These are phyloP conservation scores for Akanthomyces uredinophilus DNA, from an alignment of 2,329 filamentous ascomycete species.

Conservation along the genomic window DNA sequence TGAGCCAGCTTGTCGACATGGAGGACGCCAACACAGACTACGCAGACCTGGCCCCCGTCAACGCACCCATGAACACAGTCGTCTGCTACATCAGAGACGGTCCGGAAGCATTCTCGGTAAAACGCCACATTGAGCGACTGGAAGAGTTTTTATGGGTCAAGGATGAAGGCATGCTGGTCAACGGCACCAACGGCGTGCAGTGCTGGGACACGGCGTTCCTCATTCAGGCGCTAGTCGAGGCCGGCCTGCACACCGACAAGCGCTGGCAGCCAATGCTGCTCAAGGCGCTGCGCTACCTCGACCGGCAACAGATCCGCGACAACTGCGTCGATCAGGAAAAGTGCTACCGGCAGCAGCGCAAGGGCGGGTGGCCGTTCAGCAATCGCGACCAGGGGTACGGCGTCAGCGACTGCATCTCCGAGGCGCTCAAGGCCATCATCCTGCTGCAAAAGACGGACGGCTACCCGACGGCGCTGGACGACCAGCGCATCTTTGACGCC, in stretches of 20 bases:
- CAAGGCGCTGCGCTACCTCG: conserved; percentile 78
- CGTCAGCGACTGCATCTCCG: conserved; percentile 90
- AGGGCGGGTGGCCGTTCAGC: conserved; percentile 95
- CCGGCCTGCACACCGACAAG: conserved; percentile 69
- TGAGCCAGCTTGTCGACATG: conserved; percentile 76
- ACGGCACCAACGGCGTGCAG: conserved; percentile 97
- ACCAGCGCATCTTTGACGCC: conserved; percentile 76
- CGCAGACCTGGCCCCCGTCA: conserved; percentile 82
- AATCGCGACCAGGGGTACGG: conserved; percentile 89
- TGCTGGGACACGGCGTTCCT: conserved; percentile 93
- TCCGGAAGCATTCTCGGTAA: conserved; percentile 64
- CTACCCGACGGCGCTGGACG: conserved; percentile 69
- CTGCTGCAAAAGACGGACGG: conserved; percentile 73
- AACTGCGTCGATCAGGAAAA: conserved; percentile 70
- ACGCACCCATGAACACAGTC: conserved; percentile 83
- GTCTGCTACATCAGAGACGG: conserved; percentile 82
- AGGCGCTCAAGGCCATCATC: conserved; percentile 82
- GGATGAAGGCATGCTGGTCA: conserved; percentile 84
- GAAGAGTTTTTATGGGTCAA: conserved; percentile 91
- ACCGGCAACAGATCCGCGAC: conserved; percentile 84
- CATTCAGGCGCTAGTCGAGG: conserved; percentile 75
- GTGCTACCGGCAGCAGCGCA: conserved; percentile 85
- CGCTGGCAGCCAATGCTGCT: conserved; percentile 79
- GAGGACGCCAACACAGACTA: conserved; percentile 93
- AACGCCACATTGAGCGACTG: conserved; percentile 72